Evolutionary conservation across 139 green algal species (phyloP).

Genomic region (Chara braunii): DNA sequence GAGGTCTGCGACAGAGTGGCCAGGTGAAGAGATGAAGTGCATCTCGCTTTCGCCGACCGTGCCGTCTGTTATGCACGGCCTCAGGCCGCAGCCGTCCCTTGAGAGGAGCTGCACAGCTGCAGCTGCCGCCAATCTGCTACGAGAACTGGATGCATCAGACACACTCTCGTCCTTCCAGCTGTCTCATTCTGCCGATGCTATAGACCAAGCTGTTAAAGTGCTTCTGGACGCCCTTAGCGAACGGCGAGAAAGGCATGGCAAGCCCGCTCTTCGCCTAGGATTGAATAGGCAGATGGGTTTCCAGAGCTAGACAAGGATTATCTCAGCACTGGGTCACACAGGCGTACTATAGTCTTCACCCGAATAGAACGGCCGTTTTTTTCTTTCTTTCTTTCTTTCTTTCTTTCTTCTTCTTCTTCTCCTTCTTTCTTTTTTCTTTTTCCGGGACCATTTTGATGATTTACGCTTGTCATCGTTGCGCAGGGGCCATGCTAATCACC

Average conservation of each 20-base stretch:
- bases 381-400: too few species aligned
- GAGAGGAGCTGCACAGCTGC: slow-evolving; percentile 39
- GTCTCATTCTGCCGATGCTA: not conserved
- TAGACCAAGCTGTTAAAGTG: slow-evolving; percentile 11
- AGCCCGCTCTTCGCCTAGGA: not conserved
- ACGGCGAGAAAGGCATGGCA: slow-evolving; percentile 8
- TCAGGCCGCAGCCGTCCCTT: slow-evolving; percentile 34
- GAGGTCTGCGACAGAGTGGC: too few species aligned
- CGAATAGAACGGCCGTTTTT: too few species aligned
- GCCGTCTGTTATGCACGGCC: slow-evolving; percentile 30
- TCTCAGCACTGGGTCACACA: too few species aligned
- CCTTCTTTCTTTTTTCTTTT: too few species aligned
- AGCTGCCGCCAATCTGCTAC: slow-evolving; percentile 22
- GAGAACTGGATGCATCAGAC: slow-evolving; percentile 12
- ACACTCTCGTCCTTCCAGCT: not conserved
- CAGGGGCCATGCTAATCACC: too few species aligned
- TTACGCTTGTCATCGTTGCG: too few species aligned
- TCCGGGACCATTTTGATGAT: too few species aligned
- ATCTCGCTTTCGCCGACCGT: slow-evolving; percentile 3
- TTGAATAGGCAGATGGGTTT: too few species aligned
- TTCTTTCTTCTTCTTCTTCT: too few species aligned
- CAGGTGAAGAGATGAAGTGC: slow-evolving; percentile 14
- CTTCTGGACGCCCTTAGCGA: slow-evolving; percentile 16
- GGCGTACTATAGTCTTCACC: too few species aligned
- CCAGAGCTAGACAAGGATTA: too few species aligned